These are phyloP conservation scores for Cephalotrichum gorgonifer DNA, from an alignment of 2,329 filamentous ascomycete genomes.

Conservation along the genomic window DNA sequence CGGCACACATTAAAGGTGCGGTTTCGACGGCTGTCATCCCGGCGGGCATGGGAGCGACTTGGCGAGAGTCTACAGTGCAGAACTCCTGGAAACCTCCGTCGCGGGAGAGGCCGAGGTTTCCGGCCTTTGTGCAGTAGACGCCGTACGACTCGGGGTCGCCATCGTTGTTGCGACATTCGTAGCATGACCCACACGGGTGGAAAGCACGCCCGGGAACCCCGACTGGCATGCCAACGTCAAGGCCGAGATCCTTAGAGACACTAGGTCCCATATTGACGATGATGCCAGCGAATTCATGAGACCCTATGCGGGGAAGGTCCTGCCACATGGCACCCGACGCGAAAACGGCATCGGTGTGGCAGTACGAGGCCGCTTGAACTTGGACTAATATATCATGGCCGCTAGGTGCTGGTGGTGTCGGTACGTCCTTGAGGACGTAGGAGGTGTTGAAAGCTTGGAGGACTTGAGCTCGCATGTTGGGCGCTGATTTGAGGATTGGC, in stretches of 20 bases:
- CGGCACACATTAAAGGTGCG: constrained; percentile 10
- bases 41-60: not conserved
- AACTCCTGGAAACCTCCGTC: not conserved
- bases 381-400: not conserved
- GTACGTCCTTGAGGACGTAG: not conserved
- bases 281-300: not conserved
- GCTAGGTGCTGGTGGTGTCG: not conserved
- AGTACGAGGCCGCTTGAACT: not conserved
- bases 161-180: not conserved
- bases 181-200: not conserved
- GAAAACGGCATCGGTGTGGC: not conserved
- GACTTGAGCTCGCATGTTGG: not conserved
- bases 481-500: too few relatives aligned
- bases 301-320: not conserved
- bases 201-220: not conserved
- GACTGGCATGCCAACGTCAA: not conserved
- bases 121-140: not conserved
- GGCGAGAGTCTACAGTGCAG: not conserved
- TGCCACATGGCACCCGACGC: not conserved
- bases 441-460: not conserved
- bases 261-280: not conserved
- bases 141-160: not conserved
- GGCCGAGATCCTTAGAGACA: not conserved
- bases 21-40: constrained; percentile 1
- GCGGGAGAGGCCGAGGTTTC: not conserved